Percentiles rank a stretch among this genome's conserved stretches.
phyloP scores from a whole-genome alignment of 257 asterid genomes.

The Scutellaria baicalensis region DNA sequence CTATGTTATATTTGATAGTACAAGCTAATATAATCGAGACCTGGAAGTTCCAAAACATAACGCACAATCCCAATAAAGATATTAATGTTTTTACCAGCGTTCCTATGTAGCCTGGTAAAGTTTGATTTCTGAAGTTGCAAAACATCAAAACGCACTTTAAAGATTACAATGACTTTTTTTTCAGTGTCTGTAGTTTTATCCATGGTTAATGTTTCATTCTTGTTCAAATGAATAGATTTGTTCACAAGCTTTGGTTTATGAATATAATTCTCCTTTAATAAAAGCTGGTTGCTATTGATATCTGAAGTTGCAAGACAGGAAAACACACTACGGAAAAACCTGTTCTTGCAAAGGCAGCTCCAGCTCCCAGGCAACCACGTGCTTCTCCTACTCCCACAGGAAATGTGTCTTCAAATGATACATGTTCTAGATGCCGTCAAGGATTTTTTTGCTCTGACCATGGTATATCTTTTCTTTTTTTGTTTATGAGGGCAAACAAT shows the following conservation, averaged over 20 bases:
- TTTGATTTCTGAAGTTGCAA: constrained; percentile 5
- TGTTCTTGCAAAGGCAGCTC: constrained; percentile 33
- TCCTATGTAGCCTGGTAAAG: neutral
- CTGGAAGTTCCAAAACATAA: neutral
- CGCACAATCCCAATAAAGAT: neutral
- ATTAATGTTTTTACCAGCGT: neutral
- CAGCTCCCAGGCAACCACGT: constrained; percentile 30
- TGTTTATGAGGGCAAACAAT: neutral
- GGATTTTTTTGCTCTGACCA: constrained; percentile 84
- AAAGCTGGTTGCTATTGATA: constrained; percentile 34
- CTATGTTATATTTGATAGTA: neutral
- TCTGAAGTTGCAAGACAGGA: constrained; percentile 50
- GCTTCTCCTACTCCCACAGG: constrained; percentile 27
- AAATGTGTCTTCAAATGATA: constrained; percentile 35
- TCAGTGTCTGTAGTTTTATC: neutral
- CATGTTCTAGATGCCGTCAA: constrained; percentile 86
- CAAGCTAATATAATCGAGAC: neutral
- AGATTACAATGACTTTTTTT: neutral
- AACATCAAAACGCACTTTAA: neutral
- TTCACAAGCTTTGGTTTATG: constrained; percentile 14
- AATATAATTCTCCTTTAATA: neutral
- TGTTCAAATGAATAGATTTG: neutral
- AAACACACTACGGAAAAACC: constrained; percentile 51
- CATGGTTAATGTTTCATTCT: neutral
- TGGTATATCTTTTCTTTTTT: constrained; percentile 20